phyloP scores from a whole-genome alignment of 2,329 filamentous ascomycete genomes.

The Diaporthe helianthi region DNA sequence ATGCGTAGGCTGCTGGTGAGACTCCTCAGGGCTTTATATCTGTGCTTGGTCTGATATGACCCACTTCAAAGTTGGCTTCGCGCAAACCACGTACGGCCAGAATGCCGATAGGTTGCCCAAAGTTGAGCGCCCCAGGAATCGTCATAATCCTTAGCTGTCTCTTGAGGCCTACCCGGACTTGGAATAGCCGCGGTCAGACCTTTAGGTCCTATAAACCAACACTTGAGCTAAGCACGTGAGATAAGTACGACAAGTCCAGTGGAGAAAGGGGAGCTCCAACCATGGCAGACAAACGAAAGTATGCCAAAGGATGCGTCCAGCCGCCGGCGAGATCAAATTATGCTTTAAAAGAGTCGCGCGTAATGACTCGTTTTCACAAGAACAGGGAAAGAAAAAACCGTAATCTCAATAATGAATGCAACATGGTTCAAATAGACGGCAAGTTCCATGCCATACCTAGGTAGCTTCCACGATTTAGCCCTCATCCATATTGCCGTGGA shows the following conservation, averaged over 20 bases:
- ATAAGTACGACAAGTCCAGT: no score
- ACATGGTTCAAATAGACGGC: no score
- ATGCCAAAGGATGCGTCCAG: not conserved
- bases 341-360: not conserved
- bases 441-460: not conserved
- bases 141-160: not conserved
- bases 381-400: not conserved
- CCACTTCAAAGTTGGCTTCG: not conserved
- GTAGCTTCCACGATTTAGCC: not conserved
- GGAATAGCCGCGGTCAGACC: slow-evolving; percentile 6
- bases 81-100: not conserved
- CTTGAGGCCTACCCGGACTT: not conserved
- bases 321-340: not conserved
- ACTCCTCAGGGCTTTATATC: not conserved
- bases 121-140: not conserved
- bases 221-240: no score
- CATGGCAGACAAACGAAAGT: not conserved
- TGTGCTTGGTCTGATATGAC: not conserved
- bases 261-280: not conserved
- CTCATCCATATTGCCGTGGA: not conserved
- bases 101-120: not conserved
- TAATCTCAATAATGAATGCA: not conserved
- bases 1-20: not conserved
- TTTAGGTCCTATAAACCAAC: not conserved
- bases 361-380: not conserved